Base-by-base conservation (phyloP, 2,329 filamentous ascomycete genomes). In the Graphilbum fragrans region DNA sequence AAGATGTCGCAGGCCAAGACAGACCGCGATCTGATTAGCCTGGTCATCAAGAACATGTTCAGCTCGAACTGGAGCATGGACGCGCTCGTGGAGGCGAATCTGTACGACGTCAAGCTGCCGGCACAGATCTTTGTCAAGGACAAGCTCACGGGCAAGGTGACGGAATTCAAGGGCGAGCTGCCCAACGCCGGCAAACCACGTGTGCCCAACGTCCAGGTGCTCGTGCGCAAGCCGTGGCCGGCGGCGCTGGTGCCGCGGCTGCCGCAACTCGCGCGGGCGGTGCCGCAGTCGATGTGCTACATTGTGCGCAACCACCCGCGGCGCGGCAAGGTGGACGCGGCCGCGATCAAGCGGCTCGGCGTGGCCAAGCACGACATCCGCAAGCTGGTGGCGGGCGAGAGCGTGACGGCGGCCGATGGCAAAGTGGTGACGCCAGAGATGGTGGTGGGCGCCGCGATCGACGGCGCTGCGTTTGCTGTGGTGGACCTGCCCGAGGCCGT, bases 181-280 rank as follows among this genome's bases (percentile, higher is more conserved):
- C 77, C 80, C 3, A 72, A 70, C 17, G 65, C 64, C 16, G 49
- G 53, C 14, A 48, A 59, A 5, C 29, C 12, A 5, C 34, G 44
- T 22, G 61, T 77, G 4, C 76, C 80, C 5, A 67, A 87, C 53
- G 73, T 84, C 40, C 78, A 68, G 5, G 86, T 93, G 0, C 63
- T 86, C 21, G 76, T 86, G 5, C 74, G 85, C 14, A 73, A 74
- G 49, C 85, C 86, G 2, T 94, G 86, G 86, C 86, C 86, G 11
- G 83, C 75, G 16, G 75, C 82, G 5, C 59, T 69, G 42, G 63
- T 87, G 11, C 56, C 70, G 16, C 61, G 58, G 14, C 68, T 96
- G 3, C 92, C 92, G 1, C 67, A 67, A 31, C 7, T 5, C 1
- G 84, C 85, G 0, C 62, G 66, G 18, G 81, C 80, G 5, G 75